Evolutionary conservation across 371 early-diverging fungal genomes (phyloP), one percentile per base, ranked within the genome.

Genomic region (Rhizomucor pusillus): DNA sequence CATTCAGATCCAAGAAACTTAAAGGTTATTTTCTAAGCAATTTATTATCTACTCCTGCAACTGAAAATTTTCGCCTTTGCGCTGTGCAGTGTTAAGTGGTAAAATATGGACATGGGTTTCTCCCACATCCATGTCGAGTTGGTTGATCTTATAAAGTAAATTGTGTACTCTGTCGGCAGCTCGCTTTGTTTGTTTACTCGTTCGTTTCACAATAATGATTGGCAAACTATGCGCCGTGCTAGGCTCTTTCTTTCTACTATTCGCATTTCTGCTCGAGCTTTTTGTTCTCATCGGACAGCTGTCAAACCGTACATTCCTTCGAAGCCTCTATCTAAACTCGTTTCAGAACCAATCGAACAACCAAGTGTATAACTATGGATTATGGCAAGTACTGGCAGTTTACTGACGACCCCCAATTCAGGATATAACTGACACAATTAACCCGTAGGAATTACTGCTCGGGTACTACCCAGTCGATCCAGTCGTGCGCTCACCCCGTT

Each of bases 221-320:
- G 46, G 45, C 48, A 55, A 47, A 36, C 45, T 44, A 35, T 55
- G 55, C 25, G 43, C 47, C 12, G 19, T 55, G 14, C 37, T 73
- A 35, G 73, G 60, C 10, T 69, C 74, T 6, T 33, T 68, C 1
- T 59, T 72, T 41, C n/a, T 65, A 20, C 50, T 72, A 29, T 56
- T 59, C 41, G 66, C 70, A 20, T 69, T 75, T 47, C 44, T 75
- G 7, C 47, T 71, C 9, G 61, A 71, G 36, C 35, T 75, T 35
- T 71, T 75, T 53, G 51, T 63, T 14, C 29, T 75, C 45, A 71
- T 75, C 22, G 75, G 72, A 7, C 62, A 66, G 16, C 34, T 67
- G n/a, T 63, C 63, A 13, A 69, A 65, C 47, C 52, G 54, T 34
- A 36, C 29, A 16, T 62, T 75, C 22, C 37, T 75, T 14, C 55